Evolutionary conservation across 441 rosid species (phyloP).

Genomic region (Pelargonium fulgidum): DNA sequence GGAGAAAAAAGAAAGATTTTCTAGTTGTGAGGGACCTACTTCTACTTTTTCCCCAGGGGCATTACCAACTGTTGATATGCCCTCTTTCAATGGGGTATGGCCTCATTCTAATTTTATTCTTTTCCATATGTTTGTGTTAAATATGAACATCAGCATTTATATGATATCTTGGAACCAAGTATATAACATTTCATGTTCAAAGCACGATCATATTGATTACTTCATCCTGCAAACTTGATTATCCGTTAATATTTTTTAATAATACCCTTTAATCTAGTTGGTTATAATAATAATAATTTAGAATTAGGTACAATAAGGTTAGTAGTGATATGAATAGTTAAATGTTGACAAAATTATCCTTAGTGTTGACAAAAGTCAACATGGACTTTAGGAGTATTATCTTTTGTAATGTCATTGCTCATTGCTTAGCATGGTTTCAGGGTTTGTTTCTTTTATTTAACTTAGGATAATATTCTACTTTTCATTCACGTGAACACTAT

Average conservation of each 20-base stretch:
- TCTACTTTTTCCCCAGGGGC: constrained; percentile 43
- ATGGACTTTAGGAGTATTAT: not conserved
- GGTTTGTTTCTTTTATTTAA: not conserved
- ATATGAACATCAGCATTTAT: not conserved
- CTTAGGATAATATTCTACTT: not conserved
- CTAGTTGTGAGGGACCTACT: constrained; percentile 46
- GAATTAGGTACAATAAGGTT: not conserved
- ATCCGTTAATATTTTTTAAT: not conserved
- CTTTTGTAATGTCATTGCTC: not conserved
- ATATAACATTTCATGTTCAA: not conserved
- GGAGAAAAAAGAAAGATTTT: constrained; percentile 73
- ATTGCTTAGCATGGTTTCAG: too few species aligned
- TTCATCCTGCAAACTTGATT: not conserved
- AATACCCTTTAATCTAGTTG: not conserved
- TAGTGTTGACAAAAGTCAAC: not conserved
- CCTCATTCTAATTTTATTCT: constrained; percentile 15
- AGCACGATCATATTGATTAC: not conserved
- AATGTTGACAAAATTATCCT: not conserved
- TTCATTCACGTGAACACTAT: not conserved
- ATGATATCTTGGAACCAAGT: not conserved
- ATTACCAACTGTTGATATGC: constrained; percentile 34
- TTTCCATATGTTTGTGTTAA: not conserved
- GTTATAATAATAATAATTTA: not conserved
- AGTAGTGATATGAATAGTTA: not conserved
- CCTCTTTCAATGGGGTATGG: constrained; percentile 47